These are phyloP conservation scores for Phytopythium helicoides DNA, from an alignment of 352 stramenopile species.

Conservation along the genomic window DNA sequence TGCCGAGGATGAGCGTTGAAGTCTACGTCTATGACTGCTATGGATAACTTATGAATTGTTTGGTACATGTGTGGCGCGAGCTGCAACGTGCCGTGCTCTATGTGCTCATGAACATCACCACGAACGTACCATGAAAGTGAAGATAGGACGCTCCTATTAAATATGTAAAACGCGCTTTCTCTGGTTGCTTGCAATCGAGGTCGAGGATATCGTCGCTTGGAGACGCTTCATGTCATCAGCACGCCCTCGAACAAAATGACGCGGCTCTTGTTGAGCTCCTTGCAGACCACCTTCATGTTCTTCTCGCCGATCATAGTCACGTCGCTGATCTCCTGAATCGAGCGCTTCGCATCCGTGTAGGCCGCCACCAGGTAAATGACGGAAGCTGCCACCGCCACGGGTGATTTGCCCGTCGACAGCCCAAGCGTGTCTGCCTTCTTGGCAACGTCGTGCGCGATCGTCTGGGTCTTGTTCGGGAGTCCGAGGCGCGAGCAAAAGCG, in stretches of 20 bases:
- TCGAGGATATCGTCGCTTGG: too few relatives aligned
- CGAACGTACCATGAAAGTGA: conserved; percentile 45
- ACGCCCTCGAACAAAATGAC: conserved; percentile 76
- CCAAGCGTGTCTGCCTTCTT: conserved; percentile 71
- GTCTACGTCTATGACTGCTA: too few relatives aligned
- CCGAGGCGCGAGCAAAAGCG: conserved; percentile 76
- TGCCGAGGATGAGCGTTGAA: too few relatives aligned
- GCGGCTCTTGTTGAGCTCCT: conserved; percentile 84
- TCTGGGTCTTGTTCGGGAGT: conserved; percentile 74
- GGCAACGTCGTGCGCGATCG: conserved; percentile 69
- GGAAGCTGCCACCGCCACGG: conserved; percentile 66
- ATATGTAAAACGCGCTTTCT: conserved; percentile 71
- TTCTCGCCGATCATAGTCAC: conserved; percentile 81
- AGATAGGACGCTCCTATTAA: conserved; percentile 45
- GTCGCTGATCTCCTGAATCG: conserved; percentile 78
- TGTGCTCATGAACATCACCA: too few relatives aligned
- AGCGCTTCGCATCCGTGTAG: conserved; percentile 79
- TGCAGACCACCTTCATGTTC: conserved; percentile 84
- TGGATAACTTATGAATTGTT: too few relatives aligned
- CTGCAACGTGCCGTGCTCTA: too few relatives aligned
- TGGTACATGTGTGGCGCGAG: too few relatives aligned
- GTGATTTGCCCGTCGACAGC: conserved; percentile 64
- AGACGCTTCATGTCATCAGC: conserved; percentile 23
- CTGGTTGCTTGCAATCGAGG: too few relatives aligned
- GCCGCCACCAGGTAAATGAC: conserved; percentile 83